Evolutionary conservation across 176 grass and related monocot genomes (phyloP).

Genomic region (Oropetium thomaeum): DNA sequence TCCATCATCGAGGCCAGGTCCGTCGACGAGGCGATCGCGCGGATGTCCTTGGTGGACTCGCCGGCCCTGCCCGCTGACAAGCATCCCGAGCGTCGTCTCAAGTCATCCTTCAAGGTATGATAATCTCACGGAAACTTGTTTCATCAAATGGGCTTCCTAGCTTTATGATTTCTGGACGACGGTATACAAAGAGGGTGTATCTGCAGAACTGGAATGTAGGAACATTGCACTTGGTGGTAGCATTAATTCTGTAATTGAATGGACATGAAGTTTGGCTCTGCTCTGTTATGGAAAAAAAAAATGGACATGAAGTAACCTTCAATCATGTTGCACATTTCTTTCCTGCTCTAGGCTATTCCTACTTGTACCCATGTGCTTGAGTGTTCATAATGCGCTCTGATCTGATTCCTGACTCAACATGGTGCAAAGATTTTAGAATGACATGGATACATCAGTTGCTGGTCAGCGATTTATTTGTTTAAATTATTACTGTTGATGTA

Average conservation of each 20-base stretch:
- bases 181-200: background rate
- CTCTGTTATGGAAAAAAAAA: no score
- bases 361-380: background rate
- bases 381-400: background rate
- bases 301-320: no score
- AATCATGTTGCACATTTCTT: background rate
- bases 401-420: background rate
- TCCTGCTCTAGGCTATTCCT: background rate
- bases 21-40: conserved; percentile 70
- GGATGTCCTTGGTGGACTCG: conserved; percentile 58
- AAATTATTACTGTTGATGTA: background rate
- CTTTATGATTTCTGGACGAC: background rate
- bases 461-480: background rate
- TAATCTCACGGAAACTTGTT: background rate
- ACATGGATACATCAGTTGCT: background rate
- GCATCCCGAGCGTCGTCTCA: conserved; percentile 89
- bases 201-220: background rate
- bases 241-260: background rate
- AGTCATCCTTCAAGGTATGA: conserved; percentile 81
- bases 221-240: background rate
- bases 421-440: background rate
- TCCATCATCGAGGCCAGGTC: conserved; percentile 86
- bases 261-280: no score
- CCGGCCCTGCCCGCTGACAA: conserved; percentile 54
- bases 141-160: background rate